These are phyloP conservation scores for Pyropia yezoensis DNA, from an alignment of 23 red algal genomes.

Conservation along the genomic window DNA sequence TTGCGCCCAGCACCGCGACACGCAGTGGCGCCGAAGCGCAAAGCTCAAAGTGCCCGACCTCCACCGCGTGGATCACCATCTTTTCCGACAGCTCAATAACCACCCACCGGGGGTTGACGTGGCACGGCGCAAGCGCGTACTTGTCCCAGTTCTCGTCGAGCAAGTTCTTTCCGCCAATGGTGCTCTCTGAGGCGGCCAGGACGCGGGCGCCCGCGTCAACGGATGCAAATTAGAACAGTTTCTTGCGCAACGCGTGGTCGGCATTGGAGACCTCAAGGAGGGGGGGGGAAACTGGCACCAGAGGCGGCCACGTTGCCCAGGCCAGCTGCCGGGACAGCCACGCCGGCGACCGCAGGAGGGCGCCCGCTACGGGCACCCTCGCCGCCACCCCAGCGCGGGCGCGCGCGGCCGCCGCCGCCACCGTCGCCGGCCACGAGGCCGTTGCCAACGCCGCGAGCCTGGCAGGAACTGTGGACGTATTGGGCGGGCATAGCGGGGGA, in stretches of 20 bases:
- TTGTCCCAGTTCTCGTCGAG: slow-evolving; percentile 54
- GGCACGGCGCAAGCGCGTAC: slow-evolving; percentile 70
- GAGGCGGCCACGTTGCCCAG: too few species aligned
- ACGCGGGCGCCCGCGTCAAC: slow-evolving; percentile 72
- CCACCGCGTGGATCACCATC: slow-evolving; percentile 56
- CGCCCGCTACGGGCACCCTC: too few species aligned
- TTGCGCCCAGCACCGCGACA: slow-evolving; percentile 49
- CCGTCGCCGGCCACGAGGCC: too few species aligned
- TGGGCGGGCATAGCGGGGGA: too few species aligned
- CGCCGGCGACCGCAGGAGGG: too few species aligned
- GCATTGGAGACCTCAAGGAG: too few species aligned
- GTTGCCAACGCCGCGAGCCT: too few species aligned
- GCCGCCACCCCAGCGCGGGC: too few species aligned
- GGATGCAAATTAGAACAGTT: slow-evolving; percentile 64
- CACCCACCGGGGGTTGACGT: slow-evolving; percentile 37
- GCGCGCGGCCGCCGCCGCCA: too few species aligned
- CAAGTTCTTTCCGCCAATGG: slow-evolving; percentile 57
- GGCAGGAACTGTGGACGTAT: too few species aligned
- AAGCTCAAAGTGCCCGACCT: slow-evolving; percentile 63
- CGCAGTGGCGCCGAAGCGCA: slow-evolving; percentile 56
- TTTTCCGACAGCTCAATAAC: slow-evolving; percentile 89
- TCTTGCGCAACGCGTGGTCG: background rate
- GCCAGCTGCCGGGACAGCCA: too few species aligned
- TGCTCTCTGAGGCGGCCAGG: slow-evolving; percentile 30
- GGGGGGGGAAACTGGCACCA: too few species aligned